phyloP scores from a whole-genome alignment of 1,139 yeast genomes.

The Hemisphaericaspora subhashii region DNA sequence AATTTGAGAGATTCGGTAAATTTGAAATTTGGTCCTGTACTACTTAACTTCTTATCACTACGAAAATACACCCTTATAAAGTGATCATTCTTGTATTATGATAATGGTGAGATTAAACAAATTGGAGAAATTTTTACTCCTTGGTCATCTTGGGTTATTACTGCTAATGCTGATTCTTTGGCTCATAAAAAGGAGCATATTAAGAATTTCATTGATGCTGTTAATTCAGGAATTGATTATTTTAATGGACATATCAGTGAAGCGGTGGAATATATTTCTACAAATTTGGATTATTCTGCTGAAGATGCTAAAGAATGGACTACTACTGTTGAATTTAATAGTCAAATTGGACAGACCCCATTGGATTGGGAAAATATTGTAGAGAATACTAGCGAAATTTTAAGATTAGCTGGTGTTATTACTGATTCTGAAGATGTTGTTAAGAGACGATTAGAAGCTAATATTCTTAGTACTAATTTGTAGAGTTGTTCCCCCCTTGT shows the following conservation, averaged over 20 bases:
- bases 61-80: conserved; percentile 82
- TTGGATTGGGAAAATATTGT: conserved; percentile 55
- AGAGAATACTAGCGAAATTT: conserved; percentile 57
- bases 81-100: too few relatives aligned
- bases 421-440: conserved; percentile 35
- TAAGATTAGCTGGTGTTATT: conserved; percentile 62
- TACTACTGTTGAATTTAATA: conserved; percentile 66
- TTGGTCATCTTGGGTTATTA: conserved; percentile 94
- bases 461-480: conserved; percentile 20
- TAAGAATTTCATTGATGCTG: conserved; percentile 47
- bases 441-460: conserved; percentile 28
- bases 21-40: conserved; percentile 34
- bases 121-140: conserved; percentile 92
- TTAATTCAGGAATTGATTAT: conserved; percentile 67
- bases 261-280: conserved; percentile 63
- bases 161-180: conserved; percentile 43
- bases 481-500: background rate
- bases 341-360: conserved; percentile 37
- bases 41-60: too few relatives aligned
- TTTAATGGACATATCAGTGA: conserved; percentile 62
- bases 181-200: conserved; percentile 28
- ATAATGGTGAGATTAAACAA: conserved; percentile 70
- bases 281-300: conserved; percentile 69
- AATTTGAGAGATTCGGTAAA: conserved; percentile 82
- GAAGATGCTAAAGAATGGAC: conserved; percentile 83